Base-by-base conservation (phyloP, 2,329 filamentous ascomycete genomes). In the Zymoseptoria pseudotritici region DNA sequence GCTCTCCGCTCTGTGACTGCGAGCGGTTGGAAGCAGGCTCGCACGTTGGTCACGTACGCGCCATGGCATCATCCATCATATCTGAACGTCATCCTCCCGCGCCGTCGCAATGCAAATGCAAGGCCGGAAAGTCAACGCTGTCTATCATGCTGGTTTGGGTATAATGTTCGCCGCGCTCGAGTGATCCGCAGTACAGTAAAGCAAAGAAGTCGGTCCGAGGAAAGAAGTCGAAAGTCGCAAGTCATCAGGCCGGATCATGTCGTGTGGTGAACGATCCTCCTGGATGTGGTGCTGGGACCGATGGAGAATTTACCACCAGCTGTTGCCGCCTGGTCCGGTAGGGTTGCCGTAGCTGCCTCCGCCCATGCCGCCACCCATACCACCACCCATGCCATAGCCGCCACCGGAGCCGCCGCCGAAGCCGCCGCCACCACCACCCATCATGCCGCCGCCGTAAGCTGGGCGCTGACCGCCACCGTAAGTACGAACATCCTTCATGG, bases 401-500 rank as follows among this genome's bases (percentile, higher is more conserved):
- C 62, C 58, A 17, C 57, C 56, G 10, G 42, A 29, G 36, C 50
- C 49, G 21, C 57, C 54, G 29, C 59, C 53, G 50, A 54, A 55
- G 46, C 53, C 46, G 29, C 59, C 77, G 54, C 75, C 75, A 61
- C 69, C 77, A 61, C 77, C 76, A 61, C 78, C 80, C 62, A 78
- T 79, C 61, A 80, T 80, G 59, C 82, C 80, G 50, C 84, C 86
- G 59, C 84, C 86, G 63, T 84, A 85, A 76, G 91, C 91, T 56
- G 72, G 72, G 58, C 72, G 72, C 63, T 72, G 69, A 51, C 76
- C 76, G 54, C 77, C 77, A 53, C 75, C 77, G 68, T 74, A 78
- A 62, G 76, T 75, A 79, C 94, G 91, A 82, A 94, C 91, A 76
- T 97, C 94, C 73, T 92, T 91, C 76, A 87, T 96, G 70, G 87